A percentile compares a stretch with the other conserved stretches of the same genome.
phyloP scores from a whole-genome alignment of 345 rosid genomes.

The Carallia pectinifolia region DNA sequence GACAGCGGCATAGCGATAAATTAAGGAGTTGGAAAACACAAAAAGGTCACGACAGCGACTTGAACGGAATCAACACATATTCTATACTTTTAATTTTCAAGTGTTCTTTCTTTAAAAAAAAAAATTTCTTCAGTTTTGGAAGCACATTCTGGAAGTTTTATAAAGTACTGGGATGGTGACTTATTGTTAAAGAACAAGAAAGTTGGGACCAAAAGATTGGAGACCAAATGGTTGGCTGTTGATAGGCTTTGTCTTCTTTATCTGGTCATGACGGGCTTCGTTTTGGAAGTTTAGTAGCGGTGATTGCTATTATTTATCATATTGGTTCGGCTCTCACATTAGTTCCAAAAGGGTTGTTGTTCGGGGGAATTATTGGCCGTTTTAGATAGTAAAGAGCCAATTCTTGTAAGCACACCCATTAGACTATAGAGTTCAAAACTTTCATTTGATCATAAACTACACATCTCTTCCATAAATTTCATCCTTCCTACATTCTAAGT shows the following conservation, averaged over 20 bases:
- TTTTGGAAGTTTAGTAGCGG: background rate
- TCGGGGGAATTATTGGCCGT: background rate
- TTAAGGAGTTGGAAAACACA: background rate
- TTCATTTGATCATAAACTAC: no score
- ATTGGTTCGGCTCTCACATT: background rate
- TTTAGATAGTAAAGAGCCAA: background rate
- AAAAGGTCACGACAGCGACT: background rate
- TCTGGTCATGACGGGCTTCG: background rate
- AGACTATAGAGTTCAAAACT: background rate
- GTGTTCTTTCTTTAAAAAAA: background rate
- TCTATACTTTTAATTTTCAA: background rate
- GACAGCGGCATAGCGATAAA: background rate
- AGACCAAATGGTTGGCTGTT: slow-evolving; percentile 1
- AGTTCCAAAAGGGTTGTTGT: background rate
- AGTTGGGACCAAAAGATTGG: background rate
- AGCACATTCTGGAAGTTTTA: background rate
- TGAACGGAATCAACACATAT: background rate
- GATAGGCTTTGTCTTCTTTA: background rate
- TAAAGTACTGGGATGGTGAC: background rate
- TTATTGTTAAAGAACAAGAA: background rate
- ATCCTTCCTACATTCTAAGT: no score
- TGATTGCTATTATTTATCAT: background rate
- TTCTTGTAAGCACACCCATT: background rate
- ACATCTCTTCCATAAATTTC: no score
- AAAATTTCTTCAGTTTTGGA: background rate